Evolutionary conservation across 305 asterid genomes (phyloP), one percentile per base, ranked within the genome.

Genomic region (Fraxinus nigra): DNA sequence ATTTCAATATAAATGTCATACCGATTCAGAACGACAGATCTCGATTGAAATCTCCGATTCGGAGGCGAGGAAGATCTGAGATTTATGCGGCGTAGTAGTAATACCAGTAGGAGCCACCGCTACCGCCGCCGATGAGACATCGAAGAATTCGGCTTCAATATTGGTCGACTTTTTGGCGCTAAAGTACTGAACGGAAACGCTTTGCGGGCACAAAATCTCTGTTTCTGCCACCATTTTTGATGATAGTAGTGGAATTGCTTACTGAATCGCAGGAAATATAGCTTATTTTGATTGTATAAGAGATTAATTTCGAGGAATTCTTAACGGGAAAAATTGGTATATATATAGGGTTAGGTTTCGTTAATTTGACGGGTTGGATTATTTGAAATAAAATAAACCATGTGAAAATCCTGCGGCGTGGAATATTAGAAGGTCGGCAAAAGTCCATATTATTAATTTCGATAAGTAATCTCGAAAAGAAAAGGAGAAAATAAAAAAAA

Each of bases 21-120:
- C 93, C 83, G 93, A 90, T 77, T 88, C 91, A 61, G 89, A 84
- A 26, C 89, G 89, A 78, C 90, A 86, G 80, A 88, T 81, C 40
- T 86, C 87, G 77, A 85, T 67, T 59, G 89, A 78, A 22, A 77
- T 72, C 78, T 67, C 56, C 26, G 84, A 81, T 43, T 80, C 82
- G 13, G 79, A 54, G 16, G 79, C 28, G 22, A 81, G 6, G 73
- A 70, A 56, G 40, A 78, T 78, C 75, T 77, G 82, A 35, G 79
- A 40, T 56, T 67, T 32, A 33, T 82, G 56, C 51, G 89, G 81
- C 30, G 88, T 33, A 63, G 85, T 26, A 37, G 85, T 26, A 37
- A 67, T 67, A 67, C 74, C 20, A 70, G 46, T 16, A 14, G 76
- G 43, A 70, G 43, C n/a, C 33, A 13, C 34, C 14, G 74, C n/a